Evolutionary conservation across 352 stramenopile species (phyloP).

Genomic region (Pythium utonaiense): DNA sequence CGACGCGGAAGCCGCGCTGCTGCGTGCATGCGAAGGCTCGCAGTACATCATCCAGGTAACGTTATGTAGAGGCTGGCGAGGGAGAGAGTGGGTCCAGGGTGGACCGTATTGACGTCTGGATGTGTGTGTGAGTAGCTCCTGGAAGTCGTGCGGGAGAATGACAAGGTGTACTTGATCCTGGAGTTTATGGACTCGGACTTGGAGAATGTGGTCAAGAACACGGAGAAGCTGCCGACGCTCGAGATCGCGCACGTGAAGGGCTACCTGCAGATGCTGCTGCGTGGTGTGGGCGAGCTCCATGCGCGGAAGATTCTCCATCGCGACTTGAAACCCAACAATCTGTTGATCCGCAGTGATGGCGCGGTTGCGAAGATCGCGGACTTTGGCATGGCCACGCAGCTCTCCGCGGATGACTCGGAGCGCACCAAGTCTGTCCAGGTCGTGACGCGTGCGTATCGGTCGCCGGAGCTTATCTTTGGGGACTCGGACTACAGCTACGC

Average conservation of each 20-base stretch:
- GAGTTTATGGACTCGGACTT: conserved; percentile 83
- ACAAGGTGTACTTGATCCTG: conserved; percentile 67
- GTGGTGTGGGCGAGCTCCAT: conserved; percentile 60
- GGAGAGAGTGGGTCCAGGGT: neutral
- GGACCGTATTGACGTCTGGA: neutral
- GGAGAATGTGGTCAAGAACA: conserved; percentile 49
- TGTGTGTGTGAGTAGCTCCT: conserved; percentile 46
- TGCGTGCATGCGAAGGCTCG: conserved; percentile 42
- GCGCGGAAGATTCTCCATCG: conserved; percentile 57
- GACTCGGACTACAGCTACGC: conserved; percentile 49
- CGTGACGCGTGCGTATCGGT: conserved; percentile 66
- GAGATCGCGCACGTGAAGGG: conserved; percentile 54
- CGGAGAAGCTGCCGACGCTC: conserved; percentile 34
- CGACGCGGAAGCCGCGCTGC: conserved; percentile 45
- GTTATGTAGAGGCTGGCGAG: neutral
- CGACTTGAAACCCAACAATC: conserved; percentile 82
- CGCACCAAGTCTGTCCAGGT: conserved; percentile 63
- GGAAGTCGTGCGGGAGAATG: conserved; percentile 51
- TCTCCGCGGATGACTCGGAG: conserved; percentile 12
- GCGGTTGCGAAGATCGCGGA: conserved; percentile 69
- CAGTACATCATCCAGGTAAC: conserved; percentile 66
- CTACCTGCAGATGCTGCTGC: conserved; percentile 66
- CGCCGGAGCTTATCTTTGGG: conserved; percentile 79
- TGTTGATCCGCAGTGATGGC: conserved; percentile 48
- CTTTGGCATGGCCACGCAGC: conserved; percentile 69